Evolutionary conservation across 805 yeast genomes (phyloP).

Genomic region (Pichia insulana): DNA sequence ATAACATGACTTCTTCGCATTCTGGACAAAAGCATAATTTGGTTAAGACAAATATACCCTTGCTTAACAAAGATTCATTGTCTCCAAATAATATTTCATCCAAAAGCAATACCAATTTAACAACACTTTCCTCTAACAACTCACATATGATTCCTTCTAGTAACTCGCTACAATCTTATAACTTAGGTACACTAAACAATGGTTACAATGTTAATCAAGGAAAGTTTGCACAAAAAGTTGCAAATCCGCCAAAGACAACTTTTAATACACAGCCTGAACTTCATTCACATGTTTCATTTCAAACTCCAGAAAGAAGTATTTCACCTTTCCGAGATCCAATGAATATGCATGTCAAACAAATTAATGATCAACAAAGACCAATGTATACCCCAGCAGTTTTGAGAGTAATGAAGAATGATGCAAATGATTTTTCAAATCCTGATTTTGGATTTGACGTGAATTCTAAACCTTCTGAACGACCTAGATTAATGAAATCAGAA

Average conservation of each 20-base stretch:
- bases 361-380: conserved; percentile 77
- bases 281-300: neutral
- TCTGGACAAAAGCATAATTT: too few species aligned
- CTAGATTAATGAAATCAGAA: conserved; percentile 6
- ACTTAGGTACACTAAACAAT: neutral
- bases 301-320: conserved; percentile 4
- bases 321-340: conserved; percentile 23
- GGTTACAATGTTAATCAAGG: neutral
- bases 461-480: conserved; percentile 6
- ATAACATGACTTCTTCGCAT: too few species aligned
- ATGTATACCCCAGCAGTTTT: conserved; percentile 87
- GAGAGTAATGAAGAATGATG: conserved; percentile 28
- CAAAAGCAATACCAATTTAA: neutral
- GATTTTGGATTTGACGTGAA: conserved; percentile 10
- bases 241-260: neutral
- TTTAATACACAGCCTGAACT: neutral
- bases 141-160: too few species aligned
- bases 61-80: too few species aligned
- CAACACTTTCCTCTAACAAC: too few species aligned
- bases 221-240: too few species aligned
- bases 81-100: neutral
- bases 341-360: conserved; percentile 48
- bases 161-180: too few species aligned
- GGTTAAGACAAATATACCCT: too few species aligned
- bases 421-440: conserved; percentile 1